Evolutionary conservation across 75 land plant genomes (phyloP).

Genomic region (Larix kaempferi): DNA sequence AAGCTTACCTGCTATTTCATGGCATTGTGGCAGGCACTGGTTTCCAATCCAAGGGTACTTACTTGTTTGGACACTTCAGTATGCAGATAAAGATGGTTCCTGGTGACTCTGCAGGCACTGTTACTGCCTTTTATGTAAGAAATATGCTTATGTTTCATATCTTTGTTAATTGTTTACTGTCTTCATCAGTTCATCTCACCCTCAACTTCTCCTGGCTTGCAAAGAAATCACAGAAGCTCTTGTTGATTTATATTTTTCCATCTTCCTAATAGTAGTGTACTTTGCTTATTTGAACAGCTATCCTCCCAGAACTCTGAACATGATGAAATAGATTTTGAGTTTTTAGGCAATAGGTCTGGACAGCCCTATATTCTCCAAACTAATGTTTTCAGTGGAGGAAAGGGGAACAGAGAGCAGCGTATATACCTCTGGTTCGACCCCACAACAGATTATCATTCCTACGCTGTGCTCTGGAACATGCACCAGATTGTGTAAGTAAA

Average conservation of each 20-base stretch:
- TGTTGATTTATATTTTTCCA: too few relatives aligned
- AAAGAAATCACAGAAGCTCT: too few relatives aligned
- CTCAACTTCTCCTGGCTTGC: too few relatives aligned
- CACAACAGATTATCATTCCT: slow-evolving; percentile 17
- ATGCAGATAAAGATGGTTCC: slow-evolving; percentile 63
- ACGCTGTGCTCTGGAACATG: slow-evolving; percentile 29
- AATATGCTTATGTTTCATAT: too few relatives aligned
- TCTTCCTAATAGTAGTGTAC: too few relatives aligned
- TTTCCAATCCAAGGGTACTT: slow-evolving; percentile 58
- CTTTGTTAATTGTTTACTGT: too few relatives aligned
- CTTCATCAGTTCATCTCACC: too few relatives aligned
- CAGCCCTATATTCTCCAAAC: slow-evolving; percentile 24
- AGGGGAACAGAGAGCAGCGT: slow-evolving; percentile 27
- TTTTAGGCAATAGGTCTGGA: slow-evolving; percentile 18
- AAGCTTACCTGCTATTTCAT: too few relatives aligned
- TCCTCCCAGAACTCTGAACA: slow-evolving; percentile 15
- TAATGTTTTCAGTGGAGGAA: slow-evolving; percentile 26
- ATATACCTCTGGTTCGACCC: slow-evolving; percentile 27
- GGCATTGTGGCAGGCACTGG: slow-evolving; percentile 68
- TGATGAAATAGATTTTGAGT: slow-evolving; percentile 31
- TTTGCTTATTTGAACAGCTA: background rate
- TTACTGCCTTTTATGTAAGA: slow-evolving; percentile 66
- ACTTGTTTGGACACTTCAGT: slow-evolving; percentile 72
- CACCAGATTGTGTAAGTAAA: slow-evolving; percentile 21
- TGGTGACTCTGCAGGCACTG: slow-evolving; percentile 66